phyloP scores from a whole-genome alignment of 495 filamentous ascomycete species.

The Penicillium coprophilum region DNA sequence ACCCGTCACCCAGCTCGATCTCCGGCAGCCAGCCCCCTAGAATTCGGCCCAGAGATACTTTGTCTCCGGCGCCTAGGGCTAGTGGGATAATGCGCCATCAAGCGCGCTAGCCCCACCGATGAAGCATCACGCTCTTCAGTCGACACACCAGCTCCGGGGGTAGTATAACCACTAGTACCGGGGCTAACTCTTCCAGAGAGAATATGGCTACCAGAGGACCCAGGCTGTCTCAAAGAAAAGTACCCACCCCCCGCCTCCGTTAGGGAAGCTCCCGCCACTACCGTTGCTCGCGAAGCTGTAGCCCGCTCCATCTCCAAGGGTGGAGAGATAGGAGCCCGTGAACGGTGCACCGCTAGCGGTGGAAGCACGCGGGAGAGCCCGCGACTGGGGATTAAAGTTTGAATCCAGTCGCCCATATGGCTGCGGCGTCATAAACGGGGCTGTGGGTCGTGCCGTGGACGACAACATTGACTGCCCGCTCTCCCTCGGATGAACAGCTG shows the following conservation, averaged over 20 bases:
- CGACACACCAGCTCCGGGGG: constrained; percentile 21
- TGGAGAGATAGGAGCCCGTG: not conserved
- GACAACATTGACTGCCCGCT: constrained; percentile 14
- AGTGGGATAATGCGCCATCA: constrained; percentile 33
- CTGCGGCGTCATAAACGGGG: constrained; percentile 29
- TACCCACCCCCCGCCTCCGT: constrained; percentile 25
- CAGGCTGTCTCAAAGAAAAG: constrained; percentile 27
- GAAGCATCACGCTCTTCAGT: constrained; percentile 30
- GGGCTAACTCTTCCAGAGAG: constrained; percentile 19
- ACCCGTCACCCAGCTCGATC: not conserved
- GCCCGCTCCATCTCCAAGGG: constrained; percentile 9
- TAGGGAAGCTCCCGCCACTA: constrained; percentile 5
- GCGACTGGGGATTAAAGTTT: constrained; percentile 12
- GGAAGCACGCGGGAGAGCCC: constrained; percentile 5
- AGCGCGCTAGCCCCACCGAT: constrained; percentile 15
- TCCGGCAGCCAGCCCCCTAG: constrained; percentile 4
- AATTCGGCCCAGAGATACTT: constrained; percentile 33
- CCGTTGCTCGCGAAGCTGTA: constrained; percentile 4
- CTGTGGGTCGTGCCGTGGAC: constrained; percentile 10
- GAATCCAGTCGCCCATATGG: constrained; percentile 9
- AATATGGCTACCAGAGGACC: constrained; percentile 8
- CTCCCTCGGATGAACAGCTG: constrained; percentile 10
- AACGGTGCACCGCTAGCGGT: constrained; percentile 3
- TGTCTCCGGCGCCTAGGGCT: constrained; percentile 32
- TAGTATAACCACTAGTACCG: constrained; percentile 27